These are phyloP conservation scores for Microsporum ferrugineum DNA, from an alignment of 2,329 filamentous ascomycete genomes.

Conservation along the genomic window DNA sequence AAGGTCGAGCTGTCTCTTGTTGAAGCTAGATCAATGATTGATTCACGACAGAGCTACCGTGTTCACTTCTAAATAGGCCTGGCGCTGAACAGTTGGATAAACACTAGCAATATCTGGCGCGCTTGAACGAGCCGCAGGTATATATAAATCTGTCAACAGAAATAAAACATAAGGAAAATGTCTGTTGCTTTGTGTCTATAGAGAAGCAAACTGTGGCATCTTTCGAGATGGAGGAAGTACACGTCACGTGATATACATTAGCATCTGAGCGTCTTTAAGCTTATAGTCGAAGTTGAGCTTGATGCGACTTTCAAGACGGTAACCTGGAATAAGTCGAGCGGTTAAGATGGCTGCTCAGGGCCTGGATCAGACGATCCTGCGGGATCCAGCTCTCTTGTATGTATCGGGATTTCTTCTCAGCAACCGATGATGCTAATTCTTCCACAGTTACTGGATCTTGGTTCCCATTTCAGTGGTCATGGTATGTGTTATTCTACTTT, in stretches of 20 bases:
- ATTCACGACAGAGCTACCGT: background rate
- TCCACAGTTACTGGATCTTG: conserved; percentile 87
- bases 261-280: background rate
- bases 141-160: background rate
- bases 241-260: background rate
- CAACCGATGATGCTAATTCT: background rate
- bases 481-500: conserved; percentile 39
- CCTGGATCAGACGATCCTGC: conserved; percentile 85
- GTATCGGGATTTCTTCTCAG: conserved; percentile 25
- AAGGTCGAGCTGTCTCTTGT: background rate
- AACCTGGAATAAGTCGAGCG: background rate
- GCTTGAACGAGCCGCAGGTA: background rate
- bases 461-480: conserved; percentile 96
- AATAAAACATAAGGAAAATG: background rate
- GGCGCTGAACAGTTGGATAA: background rate
- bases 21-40: background rate
- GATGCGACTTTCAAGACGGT: background rate
- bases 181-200: conserved; percentile 18
- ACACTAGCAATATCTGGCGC: background rate
- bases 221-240: background rate
- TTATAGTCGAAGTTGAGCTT: background rate
- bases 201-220: background rate
- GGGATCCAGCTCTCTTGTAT: conserved; percentile 97
- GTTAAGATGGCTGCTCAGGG: conserved; percentile 62
- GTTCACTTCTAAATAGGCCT: background rate